phyloP scores from a whole-genome alignment of 73 alveolate genomes.

The Paramecium biaurelia region DNA sequence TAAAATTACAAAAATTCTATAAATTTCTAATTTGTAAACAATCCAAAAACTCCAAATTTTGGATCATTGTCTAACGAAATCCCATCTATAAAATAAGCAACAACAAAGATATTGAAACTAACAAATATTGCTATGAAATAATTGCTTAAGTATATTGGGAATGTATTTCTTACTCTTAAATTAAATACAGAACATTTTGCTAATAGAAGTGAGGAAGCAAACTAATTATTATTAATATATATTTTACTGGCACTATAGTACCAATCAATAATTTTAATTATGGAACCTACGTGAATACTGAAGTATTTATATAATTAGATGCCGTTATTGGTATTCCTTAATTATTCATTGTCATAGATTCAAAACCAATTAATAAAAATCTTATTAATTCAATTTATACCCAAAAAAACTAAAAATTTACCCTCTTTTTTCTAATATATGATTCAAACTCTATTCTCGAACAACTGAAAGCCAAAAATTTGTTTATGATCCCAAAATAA shows the following conservation, averaged over 20 bases:
- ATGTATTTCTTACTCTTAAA: background rate
- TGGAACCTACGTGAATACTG: background rate
- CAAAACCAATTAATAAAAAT: background rate
- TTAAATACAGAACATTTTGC: background rate
- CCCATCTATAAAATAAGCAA: slow-evolving; percentile 30
- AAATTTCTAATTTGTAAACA: slow-evolving; percentile 13
- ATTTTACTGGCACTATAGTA: background rate
- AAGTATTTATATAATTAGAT: slow-evolving; percentile 28
- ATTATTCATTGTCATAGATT: background rate
- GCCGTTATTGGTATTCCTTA: background rate
- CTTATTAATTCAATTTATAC: background rate
- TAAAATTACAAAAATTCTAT: slow-evolving; percentile 5
- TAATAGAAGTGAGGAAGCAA: background rate
- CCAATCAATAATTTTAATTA: slow-evolving; percentile 44
- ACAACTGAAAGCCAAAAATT: background rate
- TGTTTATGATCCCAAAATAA: slow-evolving; percentile 5
- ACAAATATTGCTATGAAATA: background rate
- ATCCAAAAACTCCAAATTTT: slow-evolving; percentile 34
- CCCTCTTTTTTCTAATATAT: slow-evolving; percentile 6
- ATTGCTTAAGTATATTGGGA: background rate
- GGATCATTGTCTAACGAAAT: background rate
- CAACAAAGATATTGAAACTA: background rate
- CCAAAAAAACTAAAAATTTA: background rate
- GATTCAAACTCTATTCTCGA: background rate
- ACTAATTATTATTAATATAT: background rate